These are phyloP conservation scores for Trametes pubescens DNA, from an alignment of 1,284 basidiomycete genomes.

Conservation along the genomic window DNA sequence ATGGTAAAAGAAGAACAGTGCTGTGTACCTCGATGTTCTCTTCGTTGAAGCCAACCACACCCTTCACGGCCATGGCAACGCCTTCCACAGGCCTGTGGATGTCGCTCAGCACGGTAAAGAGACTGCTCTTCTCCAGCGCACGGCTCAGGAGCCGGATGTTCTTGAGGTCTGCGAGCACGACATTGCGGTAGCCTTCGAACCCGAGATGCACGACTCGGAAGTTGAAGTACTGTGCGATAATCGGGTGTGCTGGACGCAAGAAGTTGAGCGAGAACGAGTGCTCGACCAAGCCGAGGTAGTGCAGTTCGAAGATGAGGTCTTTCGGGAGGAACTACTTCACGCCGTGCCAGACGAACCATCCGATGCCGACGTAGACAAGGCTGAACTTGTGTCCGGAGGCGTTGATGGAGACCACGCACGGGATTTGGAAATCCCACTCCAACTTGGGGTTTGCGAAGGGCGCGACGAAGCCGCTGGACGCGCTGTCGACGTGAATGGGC, in stretches of 20 bases:
- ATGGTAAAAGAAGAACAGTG: constrained; percentile 16
- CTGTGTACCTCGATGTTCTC: constrained; percentile 67
- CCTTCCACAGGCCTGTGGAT: constrained; percentile 59
- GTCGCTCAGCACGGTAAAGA: constrained; percentile 79
- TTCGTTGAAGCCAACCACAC: constrained; percentile 51
- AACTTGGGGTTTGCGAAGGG: constrained; percentile 85
- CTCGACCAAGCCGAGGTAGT: constrained; percentile 71
- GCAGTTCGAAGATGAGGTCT: constrained; percentile 93
- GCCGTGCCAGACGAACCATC: constrained; percentile 88
- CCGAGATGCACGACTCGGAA: constrained; percentile 88
- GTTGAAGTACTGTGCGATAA: constrained; percentile 95
- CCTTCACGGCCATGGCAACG: constrained; percentile 47
- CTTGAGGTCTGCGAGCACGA: constrained; percentile 80
- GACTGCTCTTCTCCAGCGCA: constrained; percentile 83
- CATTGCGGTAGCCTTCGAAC: constrained; percentile 80
- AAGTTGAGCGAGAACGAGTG: constrained; percentile 95
- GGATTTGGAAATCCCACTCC: constrained; percentile 87
- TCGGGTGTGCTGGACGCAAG: constrained; percentile 88
- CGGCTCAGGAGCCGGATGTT: constrained; percentile 89
- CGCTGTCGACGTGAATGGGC: constrained; percentile 88
- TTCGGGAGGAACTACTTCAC: constrained; percentile 81
- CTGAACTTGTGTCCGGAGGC: constrained; percentile 93
- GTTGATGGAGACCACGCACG: constrained; percentile 91
- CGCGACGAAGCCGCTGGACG: constrained; percentile 86
- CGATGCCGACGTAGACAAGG: constrained; percentile 86